Evolutionary conservation across 805 yeast genomes (phyloP).

Genomic region (Myxozyma udenii): DNA sequence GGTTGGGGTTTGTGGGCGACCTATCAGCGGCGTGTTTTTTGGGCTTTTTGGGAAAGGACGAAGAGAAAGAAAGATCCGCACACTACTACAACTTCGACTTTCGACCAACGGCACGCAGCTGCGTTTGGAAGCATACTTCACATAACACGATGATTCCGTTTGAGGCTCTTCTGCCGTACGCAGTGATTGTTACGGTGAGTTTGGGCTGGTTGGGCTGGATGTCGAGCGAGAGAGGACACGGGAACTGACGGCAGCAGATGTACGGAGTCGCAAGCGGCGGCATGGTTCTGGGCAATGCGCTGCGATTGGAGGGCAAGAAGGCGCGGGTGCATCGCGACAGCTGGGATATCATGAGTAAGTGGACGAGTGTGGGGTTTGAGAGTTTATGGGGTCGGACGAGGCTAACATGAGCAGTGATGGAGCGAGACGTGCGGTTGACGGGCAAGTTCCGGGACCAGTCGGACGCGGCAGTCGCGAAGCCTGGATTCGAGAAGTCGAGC

Average conservation of each 20-base stretch:
- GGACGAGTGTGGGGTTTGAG: no score
- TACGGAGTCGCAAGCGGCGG: slow-evolving; percentile 51
- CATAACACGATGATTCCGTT: slow-evolving; percentile 55
- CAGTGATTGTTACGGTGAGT: slow-evolving; percentile 53
- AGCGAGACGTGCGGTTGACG: slow-evolving; percentile 73
- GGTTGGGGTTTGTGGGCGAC: slow-evolving; percentile 6
- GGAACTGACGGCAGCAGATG: slow-evolving; percentile 19
- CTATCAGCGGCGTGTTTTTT: slow-evolving; percentile 9
- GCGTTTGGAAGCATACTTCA: slow-evolving; percentile 1
- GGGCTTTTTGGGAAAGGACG: no score
- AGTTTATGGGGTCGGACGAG: no score
- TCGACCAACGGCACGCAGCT: no score
- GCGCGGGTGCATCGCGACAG: slow-evolving; percentile 21
- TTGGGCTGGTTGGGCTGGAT: not conserved
- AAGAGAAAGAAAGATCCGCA: no score
- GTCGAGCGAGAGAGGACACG: not conserved
- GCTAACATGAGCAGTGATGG: slow-evolving; percentile 51
- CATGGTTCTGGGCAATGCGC: slow-evolving; percentile 44
- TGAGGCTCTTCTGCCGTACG: slow-evolving; percentile 64
- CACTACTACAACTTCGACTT: no score
- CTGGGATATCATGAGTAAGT: slow-evolving; percentile 27
- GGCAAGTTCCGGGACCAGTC: slow-evolving; percentile 70
- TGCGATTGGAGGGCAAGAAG: slow-evolving; percentile 47
- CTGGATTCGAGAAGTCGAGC: slow-evolving; percentile 71
- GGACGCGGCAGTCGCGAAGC: slow-evolving; percentile 68